Conservation (phyloP, 768 basidiomycete species). For the Multifurca ochricompacta region DNA sequence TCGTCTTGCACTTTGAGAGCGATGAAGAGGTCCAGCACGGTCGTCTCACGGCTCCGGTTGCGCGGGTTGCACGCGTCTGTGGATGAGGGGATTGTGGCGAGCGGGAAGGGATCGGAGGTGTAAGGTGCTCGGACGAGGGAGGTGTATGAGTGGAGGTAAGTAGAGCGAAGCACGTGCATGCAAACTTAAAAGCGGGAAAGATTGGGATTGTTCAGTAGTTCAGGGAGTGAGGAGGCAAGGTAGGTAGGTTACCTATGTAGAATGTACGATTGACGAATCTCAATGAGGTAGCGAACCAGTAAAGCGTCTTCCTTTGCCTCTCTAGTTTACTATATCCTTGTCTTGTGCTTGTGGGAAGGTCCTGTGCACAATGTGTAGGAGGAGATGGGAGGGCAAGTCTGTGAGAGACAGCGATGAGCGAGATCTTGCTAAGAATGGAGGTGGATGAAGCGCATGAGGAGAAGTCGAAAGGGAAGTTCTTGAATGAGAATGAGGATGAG, state of each 20-base stretch:
- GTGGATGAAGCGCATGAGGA: not conserved
- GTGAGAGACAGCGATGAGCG: constrained; percentile 22
- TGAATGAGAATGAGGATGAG: not conserved
- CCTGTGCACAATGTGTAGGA: constrained; percentile 61
- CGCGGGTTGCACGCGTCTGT: constrained; percentile 26
- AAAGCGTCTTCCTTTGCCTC: constrained; percentile 56
- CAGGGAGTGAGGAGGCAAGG: not conserved
- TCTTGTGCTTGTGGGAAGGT: constrained; percentile 49
- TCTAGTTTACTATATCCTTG: constrained; percentile 35
- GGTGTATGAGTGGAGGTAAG: constrained; percentile 61
- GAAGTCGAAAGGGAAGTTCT: not conserved
- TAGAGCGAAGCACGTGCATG: constrained; percentile 75
- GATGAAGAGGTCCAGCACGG: constrained; percentile 70
- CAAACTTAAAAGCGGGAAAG: too few relatives aligned
- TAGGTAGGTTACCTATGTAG: constrained; percentile 48
- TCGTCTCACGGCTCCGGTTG: constrained; percentile 63
- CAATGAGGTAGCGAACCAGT: constrained; percentile 60
- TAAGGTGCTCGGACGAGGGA: constrained; percentile 59
- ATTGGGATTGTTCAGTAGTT: too few relatives aligned
- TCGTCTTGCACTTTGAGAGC: constrained; percentile 75
- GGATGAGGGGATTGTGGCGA: not conserved
- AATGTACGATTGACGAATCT: constrained; percentile 58
- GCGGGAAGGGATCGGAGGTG: constrained; percentile 68
- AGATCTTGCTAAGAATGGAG: not conserved
- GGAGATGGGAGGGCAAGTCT: constrained; percentile 50